Conservation (phyloP, 305 asterid species). For the Fraxinus greggii region DNA sequence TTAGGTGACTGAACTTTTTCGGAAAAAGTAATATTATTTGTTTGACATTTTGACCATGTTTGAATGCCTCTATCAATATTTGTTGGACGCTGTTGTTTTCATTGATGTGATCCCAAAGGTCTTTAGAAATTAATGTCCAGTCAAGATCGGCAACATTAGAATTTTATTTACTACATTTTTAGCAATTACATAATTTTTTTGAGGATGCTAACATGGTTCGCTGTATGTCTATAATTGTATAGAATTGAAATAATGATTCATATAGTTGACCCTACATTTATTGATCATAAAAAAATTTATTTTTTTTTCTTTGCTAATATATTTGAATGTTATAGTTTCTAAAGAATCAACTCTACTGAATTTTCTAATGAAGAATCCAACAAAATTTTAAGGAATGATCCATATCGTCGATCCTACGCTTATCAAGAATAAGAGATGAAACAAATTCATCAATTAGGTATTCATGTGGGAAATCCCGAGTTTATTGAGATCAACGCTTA, state of each 20-base stretch:
- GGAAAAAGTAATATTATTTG: neutral
- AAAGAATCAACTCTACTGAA: too few species aligned
- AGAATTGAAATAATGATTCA: too few species aligned
- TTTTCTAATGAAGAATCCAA: neutral
- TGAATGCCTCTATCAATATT: neutral
- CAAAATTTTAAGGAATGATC: too few species aligned
- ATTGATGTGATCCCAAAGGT: neutral
- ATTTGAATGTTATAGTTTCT: too few species aligned
- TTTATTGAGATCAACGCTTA: neutral
- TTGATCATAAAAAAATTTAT: neutral
- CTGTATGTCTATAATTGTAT: neutral
- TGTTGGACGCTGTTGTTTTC: neutral
- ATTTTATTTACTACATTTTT: neutral
- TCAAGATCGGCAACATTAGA: neutral
- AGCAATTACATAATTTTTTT: too few species aligned
- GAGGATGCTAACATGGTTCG: neutral
- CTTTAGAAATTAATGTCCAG: neutral
- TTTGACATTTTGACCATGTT: neutral
- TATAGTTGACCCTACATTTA: neutral
- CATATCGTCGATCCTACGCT: neutral
- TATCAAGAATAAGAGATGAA: neutral
- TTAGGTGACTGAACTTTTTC: neutral
- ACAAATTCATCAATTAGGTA: neutral
- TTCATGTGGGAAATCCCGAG: neutral
- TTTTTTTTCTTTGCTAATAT: neutral